These are phyloP conservation scores for Apiotrichum gracile DNA, from an alignment of 1,284 basidiomycete genomes.

Conservation along the genomic window DNA sequence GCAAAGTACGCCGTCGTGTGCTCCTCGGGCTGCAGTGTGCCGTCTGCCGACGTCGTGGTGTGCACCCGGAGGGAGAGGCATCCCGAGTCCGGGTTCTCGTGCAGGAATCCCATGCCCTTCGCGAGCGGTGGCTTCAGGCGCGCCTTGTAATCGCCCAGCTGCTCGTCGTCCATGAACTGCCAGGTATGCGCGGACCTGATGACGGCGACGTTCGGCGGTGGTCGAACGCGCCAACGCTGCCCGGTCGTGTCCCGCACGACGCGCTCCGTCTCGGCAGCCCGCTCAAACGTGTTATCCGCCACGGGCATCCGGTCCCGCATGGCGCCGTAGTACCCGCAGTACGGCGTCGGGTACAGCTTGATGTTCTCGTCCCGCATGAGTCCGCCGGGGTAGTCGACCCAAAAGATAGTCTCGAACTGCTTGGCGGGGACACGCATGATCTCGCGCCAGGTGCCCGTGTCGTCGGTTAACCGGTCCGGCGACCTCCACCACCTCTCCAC, in stretches of 20 bases:
- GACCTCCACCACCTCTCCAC: conserved; percentile 4
- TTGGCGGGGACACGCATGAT: conserved; percentile 2
- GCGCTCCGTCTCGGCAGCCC: background rate
- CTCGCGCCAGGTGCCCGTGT: conserved; percentile 6
- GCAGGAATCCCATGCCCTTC: conserved; percentile 9
- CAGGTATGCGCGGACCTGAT: conserved; percentile 12
- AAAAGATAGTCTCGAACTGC: conserved; percentile 11
- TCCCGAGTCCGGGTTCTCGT: background rate
- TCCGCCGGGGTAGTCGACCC: conserved; percentile 11
- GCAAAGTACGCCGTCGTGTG: conserved; percentile 5
- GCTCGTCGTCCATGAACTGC: conserved; percentile 7
- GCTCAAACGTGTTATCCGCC: background rate
- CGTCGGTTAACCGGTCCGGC: background rate
- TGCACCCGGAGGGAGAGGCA: conserved; percentile 2
- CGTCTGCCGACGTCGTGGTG: background rate
- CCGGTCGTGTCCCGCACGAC: background rate
- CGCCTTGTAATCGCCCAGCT: conserved; percentile 5
- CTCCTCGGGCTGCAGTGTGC: background rate
- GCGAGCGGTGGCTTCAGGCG: conserved; percentile 6
- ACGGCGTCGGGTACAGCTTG: conserved; percentile 11
- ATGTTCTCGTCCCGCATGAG: background rate
- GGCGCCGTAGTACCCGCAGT: conserved; percentile 15
- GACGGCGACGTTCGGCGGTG: conserved; percentile 4
- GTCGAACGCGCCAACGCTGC: background rate
- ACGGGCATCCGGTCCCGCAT: conserved; percentile 11